These are phyloP conservation scores for Babesia gibsoni DNA, from an alignment of 169 alveolate species.

Conservation along the genomic window DNA sequence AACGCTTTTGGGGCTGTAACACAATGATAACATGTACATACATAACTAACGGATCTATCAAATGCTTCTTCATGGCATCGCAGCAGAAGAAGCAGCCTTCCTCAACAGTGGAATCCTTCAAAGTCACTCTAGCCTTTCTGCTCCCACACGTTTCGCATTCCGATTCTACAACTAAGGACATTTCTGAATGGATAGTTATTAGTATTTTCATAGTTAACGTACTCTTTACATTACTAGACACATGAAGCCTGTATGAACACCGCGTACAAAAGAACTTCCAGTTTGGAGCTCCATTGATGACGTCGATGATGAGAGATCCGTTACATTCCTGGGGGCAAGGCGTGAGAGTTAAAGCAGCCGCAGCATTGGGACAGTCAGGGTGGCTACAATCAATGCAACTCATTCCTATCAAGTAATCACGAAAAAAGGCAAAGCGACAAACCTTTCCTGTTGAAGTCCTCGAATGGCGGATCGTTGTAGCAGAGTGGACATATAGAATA, in stretches of 20 bases:
- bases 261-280: slow-evolving; percentile 14
- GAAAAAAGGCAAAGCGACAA: neutral
- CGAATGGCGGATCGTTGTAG: slow-evolving; percentile 78
- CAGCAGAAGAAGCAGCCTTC: slow-evolving; percentile 33
- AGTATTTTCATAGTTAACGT: neutral
- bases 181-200: neutral
- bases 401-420: slow-evolving; percentile 12
- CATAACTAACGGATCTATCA: slow-evolving; percentile 11
- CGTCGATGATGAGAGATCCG: slow-evolving; percentile 37
- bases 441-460: slow-evolving; percentile 20
- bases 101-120: slow-evolving; percentile 4
- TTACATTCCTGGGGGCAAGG: slow-evolving; percentile 23
- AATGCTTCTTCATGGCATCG: slow-evolving; percentile 1
- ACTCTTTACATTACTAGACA: neutral
- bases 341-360: slow-evolving; percentile 34
- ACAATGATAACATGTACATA: neutral
- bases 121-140: neutral
- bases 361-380: slow-evolving; percentile 59
- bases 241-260: neutral
- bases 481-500: slow-evolving; percentile 74
- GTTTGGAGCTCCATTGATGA: slow-evolving; percentile 14
- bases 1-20: slow-evolving; percentile 6
- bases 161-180: neutral
- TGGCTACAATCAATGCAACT: slow-evolving; percentile 62
- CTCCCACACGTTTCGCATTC: slow-evolving; percentile 29